Percentiles rank a stretch among this genome's conserved stretches.
Evolutionary conservation across 495 filamentous ascomycete species (phyloP).

Genomic region (Penicillium malachiteum): DNA sequence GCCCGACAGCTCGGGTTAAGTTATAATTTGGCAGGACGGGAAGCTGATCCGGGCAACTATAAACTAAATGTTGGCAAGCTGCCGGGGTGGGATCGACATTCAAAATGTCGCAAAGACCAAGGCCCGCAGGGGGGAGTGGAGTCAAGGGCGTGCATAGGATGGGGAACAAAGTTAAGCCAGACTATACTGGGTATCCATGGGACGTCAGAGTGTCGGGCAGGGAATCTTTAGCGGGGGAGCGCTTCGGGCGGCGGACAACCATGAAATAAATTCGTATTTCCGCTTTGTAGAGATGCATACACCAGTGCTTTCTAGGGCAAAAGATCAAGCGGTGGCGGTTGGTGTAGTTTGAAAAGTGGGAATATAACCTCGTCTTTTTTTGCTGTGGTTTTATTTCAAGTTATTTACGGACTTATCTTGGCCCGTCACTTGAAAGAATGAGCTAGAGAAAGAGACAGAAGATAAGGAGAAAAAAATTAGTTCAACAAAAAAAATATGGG

Average conservation of each 20-base stretch:
- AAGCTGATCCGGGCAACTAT: constrained; percentile 34
- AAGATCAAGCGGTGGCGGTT: no score
- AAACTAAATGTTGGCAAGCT: constrained; percentile 19
- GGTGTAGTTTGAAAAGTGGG: no score
- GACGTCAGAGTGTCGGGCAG: constrained; percentile 13
- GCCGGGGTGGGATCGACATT: constrained; percentile 21
- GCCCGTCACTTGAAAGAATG: background rate
- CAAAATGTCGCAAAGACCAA: constrained; percentile 14
- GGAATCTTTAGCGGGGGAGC: constrained; percentile 11
- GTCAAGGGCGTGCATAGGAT: constrained; percentile 14
- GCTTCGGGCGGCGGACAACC: constrained; percentile 8
- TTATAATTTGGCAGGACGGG: constrained; percentile 42
- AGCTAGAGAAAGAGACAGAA: background rate
- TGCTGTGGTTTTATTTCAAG: background rate
- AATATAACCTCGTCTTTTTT: no score
- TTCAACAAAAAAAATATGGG: no score
- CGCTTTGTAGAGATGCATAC: background rate
- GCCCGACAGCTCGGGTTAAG: constrained; percentile 49
- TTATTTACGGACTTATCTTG: background rate
- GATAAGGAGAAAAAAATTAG: background rate
- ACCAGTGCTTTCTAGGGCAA: no score
- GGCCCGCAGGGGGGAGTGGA: constrained; percentile 19
- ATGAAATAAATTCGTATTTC: background rate
- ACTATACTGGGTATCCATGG: constrained; percentile 16
- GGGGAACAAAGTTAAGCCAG: constrained; percentile 23